Conservation (phyloP, 108 stramenopile genomes). For the Asterionellopsis glacialis region DNA sequence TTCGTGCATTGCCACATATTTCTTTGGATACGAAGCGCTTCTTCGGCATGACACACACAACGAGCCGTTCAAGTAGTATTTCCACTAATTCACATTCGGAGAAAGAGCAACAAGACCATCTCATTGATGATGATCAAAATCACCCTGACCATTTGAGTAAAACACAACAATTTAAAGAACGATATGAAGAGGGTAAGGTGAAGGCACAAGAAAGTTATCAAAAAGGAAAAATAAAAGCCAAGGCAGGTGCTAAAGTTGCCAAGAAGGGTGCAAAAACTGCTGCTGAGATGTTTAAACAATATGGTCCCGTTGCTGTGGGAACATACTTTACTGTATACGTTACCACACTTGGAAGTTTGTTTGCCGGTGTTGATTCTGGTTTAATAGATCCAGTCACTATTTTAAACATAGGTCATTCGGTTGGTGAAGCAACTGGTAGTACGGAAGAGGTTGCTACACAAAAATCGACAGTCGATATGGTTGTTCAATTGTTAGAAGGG, state of each 20-base stretch:
- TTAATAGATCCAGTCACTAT: constrained; percentile 64
- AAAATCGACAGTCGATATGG: constrained; percentile 51
- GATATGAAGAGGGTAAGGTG: too few species aligned
- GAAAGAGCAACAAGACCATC: too few species aligned
- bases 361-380: constrained; percentile 61
- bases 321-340: constrained; percentile 66
- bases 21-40: too few species aligned
- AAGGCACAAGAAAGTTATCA: too few species aligned
- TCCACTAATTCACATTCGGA: too few species aligned
- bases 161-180: too few species aligned
- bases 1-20: too few species aligned
- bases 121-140: too few species aligned
- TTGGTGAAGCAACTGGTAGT: constrained; percentile 34
- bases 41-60: too few species aligned
- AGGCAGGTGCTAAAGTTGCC: constrained; percentile 1
- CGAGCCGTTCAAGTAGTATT: too few species aligned
- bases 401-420: constrained; percentile 25
- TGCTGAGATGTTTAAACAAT: constrained; percentile 38
- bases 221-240: background rate
- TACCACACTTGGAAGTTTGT: constrained; percentile 50
- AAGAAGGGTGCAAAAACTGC: constrained; percentile 18
- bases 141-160: too few species aligned
- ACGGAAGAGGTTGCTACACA: constrained; percentile 40
- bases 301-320: constrained; percentile 66
- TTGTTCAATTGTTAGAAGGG: constrained; percentile 50